A percentile compares a stretch with the other conserved stretches of the same genome.
phyloP scores from a whole-genome alignment of 768 basidiomycete species.

The Kwoniella bestiolae region DNA sequence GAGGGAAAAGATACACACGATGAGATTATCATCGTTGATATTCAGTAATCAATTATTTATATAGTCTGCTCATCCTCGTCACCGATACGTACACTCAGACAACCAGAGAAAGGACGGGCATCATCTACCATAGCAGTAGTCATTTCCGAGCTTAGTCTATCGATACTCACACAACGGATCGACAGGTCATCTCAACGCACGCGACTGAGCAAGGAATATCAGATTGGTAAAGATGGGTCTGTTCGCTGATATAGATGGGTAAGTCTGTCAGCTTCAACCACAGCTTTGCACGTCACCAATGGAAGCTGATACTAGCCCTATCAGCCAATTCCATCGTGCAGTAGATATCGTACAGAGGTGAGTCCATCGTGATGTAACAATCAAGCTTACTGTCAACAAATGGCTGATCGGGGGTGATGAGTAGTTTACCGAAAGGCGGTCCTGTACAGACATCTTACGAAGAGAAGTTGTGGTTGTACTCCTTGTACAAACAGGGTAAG shows the following conservation, averaged over 20 bases:
- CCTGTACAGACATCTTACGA: conserved; percentile 96
- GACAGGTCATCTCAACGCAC: not conserved
- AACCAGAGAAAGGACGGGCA: too few species aligned
- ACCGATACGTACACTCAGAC: too few species aligned
- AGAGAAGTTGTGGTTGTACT: conserved; percentile 92
- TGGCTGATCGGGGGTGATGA: not conserved
- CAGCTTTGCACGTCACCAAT: too few species aligned
- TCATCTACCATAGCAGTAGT: too few species aligned
- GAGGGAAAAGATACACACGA: too few species aligned
- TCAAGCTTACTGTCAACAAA: too few species aligned
- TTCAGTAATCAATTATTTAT: too few species aligned
- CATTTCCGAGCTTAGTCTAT: too few species aligned
- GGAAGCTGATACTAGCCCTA: not conserved
- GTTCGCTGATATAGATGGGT: conserved; percentile 34
- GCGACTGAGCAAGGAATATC: not conserved
- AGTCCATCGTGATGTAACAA: too few species aligned
- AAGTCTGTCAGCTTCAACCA: not conserved
- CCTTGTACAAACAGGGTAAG: conserved; percentile 92
- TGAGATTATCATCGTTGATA: too few species aligned
- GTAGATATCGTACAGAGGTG: conserved; percentile 85
- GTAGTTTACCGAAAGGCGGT: conserved; percentile 81
- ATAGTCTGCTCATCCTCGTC: too few species aligned
- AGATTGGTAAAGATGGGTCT: not conserved
- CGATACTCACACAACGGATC: not conserved
- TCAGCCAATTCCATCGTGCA: conserved; percentile 82